Conservation (phyloP, 257 asterid species). For the Solanum peruvianum region DNA sequence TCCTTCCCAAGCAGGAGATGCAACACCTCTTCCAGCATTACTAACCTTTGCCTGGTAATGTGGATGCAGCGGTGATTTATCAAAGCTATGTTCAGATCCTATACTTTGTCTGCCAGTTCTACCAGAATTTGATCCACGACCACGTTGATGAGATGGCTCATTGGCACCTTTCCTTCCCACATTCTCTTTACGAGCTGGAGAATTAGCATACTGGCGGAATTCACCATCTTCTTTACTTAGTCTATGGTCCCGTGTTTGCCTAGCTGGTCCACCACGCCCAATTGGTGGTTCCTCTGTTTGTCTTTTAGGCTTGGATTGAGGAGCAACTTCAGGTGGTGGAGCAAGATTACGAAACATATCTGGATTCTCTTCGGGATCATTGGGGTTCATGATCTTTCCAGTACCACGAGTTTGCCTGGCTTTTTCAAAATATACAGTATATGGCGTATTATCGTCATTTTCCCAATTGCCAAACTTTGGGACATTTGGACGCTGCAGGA, state of each 20-base stretch:
- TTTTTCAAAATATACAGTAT: constrained; percentile 57
- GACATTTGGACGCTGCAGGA: constrained; percentile 48
- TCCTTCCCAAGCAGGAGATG: constrained; percentile 60
- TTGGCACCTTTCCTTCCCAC: constrained; percentile 17
- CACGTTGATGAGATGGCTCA: constrained; percentile 15
- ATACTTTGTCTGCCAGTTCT: constrained; percentile 34
- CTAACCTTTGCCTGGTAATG: constrained; percentile 30
- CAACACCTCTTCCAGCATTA: constrained; percentile 22
- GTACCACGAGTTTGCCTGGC: constrained; percentile 55
- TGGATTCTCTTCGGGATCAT: constrained; percentile 63
- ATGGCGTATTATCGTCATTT: constrained; percentile 46
- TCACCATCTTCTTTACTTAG: constrained; percentile 34
- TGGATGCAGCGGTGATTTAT: constrained; percentile 65
- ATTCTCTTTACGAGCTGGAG: constrained; percentile 31
- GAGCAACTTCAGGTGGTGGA: constrained; percentile 10
- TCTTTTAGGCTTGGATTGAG: constrained; percentile 12
- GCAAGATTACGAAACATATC: constrained; percentile 29
- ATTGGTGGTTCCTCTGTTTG: constrained; percentile 24
- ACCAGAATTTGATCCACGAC: constrained; percentile 17
- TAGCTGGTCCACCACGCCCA: constrained; percentile 22
- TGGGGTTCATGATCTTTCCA: constrained; percentile 68
- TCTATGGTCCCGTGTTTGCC: constrained; percentile 21
- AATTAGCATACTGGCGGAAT: constrained; percentile 18
- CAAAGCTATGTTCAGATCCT: constrained; percentile 59
- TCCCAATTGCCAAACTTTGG: constrained; percentile 87